Evolutionary conservation across 805 yeast species (phyloP).

Genomic region (Henningerozyma blattae): DNA sequence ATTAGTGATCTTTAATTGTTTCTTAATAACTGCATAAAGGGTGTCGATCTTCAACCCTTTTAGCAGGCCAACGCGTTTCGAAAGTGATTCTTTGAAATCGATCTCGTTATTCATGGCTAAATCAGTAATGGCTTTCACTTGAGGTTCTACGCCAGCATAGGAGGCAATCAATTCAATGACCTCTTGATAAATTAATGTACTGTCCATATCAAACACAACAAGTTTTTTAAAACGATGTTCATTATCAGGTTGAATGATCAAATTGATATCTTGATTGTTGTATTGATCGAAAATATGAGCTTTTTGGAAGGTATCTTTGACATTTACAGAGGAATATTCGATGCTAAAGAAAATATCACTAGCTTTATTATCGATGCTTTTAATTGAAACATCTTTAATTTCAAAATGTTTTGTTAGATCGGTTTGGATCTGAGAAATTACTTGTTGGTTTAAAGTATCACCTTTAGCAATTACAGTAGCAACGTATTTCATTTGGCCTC

Average conservation of each 20-base stretch:
- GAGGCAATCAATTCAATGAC: constrained; percentile 94
- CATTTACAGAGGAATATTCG: not conserved
- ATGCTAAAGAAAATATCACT: not conserved
- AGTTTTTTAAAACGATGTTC: constrained; percentile 31
- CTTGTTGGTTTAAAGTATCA: not conserved
- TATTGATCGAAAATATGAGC: constrained; percentile 25
- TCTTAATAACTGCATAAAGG: constrained; percentile 70
- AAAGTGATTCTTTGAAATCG: constrained; percentile 75
- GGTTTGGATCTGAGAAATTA: not conserved
- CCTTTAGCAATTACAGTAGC: constrained; percentile 1
- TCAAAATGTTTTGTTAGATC: not conserved
- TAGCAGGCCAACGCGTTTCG: constrained; percentile 63
- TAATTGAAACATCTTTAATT: not conserved
- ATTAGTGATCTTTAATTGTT: constrained; percentile 60
- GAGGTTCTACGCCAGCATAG: constrained; percentile 77
- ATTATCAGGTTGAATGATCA: constrained; percentile 13
- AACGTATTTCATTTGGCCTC: no score
- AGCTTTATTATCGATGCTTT: constrained; percentile 1
- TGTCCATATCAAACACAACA: constrained; percentile 94
- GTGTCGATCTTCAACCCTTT: constrained; percentile 64
- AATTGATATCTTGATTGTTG: constrained; percentile 9
- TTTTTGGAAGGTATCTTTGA: constrained; percentile 57
- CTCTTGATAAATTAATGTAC: constrained; percentile 90
- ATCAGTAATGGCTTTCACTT: constrained; percentile 82
- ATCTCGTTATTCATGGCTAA: constrained; percentile 96